These are phyloP conservation scores for Ambrosia artemisiifolia DNA, from an alignment of 129 eudicot species.

Conservation along the genomic window DNA sequence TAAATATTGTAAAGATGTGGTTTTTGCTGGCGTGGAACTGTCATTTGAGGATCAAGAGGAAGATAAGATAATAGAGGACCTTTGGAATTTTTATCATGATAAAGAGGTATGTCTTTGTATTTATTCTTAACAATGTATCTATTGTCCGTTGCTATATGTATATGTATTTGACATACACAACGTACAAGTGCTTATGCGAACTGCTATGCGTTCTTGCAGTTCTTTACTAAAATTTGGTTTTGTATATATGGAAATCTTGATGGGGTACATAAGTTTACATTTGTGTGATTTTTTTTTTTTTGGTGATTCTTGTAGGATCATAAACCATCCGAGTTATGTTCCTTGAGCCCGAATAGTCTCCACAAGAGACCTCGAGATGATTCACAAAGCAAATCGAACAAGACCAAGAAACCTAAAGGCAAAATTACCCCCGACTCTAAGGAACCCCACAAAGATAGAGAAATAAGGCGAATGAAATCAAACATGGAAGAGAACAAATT, in stretches of 20 bases:
- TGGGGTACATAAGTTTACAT: not conserved
- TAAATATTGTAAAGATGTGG: constrained; percentile 62
- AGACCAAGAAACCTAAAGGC: constrained; percentile 28
- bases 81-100: constrained; percentile 58
- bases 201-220: not conserved
- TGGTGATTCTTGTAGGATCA: constrained; percentile 29
- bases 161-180: not conserved
- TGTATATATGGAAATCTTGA: not conserved
- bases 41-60: constrained; percentile 59
- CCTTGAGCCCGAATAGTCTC: constrained; percentile 16
- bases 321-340: constrained; percentile 15
- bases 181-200: not conserved
- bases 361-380: constrained; percentile 47
- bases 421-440: constrained; percentile 10
- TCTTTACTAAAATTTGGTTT: not conserved
- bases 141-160: not conserved
- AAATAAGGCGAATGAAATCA: constrained; percentile 40
- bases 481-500: constrained; percentile 78
- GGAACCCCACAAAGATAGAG: constrained; percentile 34
- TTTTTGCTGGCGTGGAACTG: constrained; percentile 64
- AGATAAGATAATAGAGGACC: constrained; percentile 43
- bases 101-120: constrained; percentile 35
- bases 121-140: not conserved
- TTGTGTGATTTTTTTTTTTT: not conserved
- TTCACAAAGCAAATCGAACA: constrained; percentile 13